phyloP scores from a whole-genome alignment of 345 rosid genomes.

The Syzygium oleosum region DNA sequence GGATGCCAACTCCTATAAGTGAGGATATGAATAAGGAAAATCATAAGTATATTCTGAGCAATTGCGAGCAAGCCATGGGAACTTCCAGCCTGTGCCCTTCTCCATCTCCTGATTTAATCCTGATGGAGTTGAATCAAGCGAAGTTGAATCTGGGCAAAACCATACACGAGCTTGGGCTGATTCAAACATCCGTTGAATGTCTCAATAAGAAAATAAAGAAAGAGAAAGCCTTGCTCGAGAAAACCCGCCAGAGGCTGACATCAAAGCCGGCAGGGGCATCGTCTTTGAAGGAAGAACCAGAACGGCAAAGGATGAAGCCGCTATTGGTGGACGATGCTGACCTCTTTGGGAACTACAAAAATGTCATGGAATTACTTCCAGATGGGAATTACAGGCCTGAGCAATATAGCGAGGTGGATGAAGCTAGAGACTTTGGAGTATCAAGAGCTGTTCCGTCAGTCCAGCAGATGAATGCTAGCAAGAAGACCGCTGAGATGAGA shows the following conservation, averaged over 20 bases:
- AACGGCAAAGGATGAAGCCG: background rate
- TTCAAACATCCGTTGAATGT: constrained; percentile 71
- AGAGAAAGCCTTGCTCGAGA: constrained; percentile 63
- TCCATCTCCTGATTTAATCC: constrained; percentile 65
- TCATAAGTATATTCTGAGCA: constrained; percentile 7
- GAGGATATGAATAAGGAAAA: constrained; percentile 59
- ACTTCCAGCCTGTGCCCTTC: constrained; percentile 33
- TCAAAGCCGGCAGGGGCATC: constrained; percentile 49
- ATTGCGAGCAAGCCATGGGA: constrained; percentile 17
- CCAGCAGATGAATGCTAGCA: constrained; percentile 30
- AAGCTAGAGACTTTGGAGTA: constrained; percentile 15
- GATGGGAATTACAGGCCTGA: background rate
- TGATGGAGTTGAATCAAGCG: constrained; percentile 84
- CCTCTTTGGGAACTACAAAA: background rate
- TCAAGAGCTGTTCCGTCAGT: constrained; percentile 15
- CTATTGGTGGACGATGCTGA: background rate
- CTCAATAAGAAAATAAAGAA: constrained; percentile 72
- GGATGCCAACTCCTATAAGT: constrained; percentile 25
- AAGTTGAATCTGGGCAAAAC: constrained; percentile 82
- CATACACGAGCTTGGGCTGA: constrained; percentile 68
- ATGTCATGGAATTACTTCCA: background rate
- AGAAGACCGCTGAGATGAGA: constrained; percentile 74
- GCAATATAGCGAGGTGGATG: constrained; percentile 13
- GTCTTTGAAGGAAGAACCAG: constrained; percentile 30
- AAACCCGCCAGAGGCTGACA: constrained; percentile 52